Evolutionary conservation across 2,329 filamentous ascomycete genomes (phyloP), one percentile per base, ranked within the genome.

Genomic region (Alternaria sp.): DNA sequence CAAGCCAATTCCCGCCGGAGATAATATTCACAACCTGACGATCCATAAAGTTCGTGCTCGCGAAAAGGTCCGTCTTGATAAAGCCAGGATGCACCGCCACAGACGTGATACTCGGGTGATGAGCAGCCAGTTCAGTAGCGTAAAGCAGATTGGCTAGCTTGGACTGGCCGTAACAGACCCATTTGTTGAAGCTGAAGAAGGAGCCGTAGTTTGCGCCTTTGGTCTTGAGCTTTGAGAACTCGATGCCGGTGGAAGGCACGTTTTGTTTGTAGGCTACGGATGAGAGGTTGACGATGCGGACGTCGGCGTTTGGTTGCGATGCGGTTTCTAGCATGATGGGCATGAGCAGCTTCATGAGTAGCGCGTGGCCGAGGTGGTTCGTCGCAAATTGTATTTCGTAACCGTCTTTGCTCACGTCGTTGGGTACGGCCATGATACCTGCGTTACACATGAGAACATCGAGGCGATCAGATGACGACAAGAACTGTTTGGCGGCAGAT

Each of bases 61-160:
- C 63, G 45, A 73, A 81, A n/a, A 85, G 61, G 18, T 83, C 81
- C 1, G 84, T 85, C 18, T 78, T 63, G 25, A 86, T 82, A 28
- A 84, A 77, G 11, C 85, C 85, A 0, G 85, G 85, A 63, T 87
- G 84, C 2, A 86, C 64, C 0, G 81, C 75, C 0, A 82, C 78
- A 8, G 75, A 75, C 0, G 78, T 83, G 58, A 87, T 79, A 5
- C 75, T 58, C 1, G 84, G 84, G 64, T 86, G 83, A 0, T 76
- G 78, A 18, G 70, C 61, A 2, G 82, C 82, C 6, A 85, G 74
- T 50, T 83, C 78, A 4, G 75, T 69, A 0, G 82, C 73, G 67
- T 81, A 85, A 0, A 86, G 79, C 12, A 87, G 74, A 51, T 86
- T 85, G 11, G 84, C 83, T 6, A 87, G 79, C 67, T 87, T 87